Evolutionary conservation across 441 rosid genomes (phyloP).

Genomic region (Dalechampia spathulata): DNA sequence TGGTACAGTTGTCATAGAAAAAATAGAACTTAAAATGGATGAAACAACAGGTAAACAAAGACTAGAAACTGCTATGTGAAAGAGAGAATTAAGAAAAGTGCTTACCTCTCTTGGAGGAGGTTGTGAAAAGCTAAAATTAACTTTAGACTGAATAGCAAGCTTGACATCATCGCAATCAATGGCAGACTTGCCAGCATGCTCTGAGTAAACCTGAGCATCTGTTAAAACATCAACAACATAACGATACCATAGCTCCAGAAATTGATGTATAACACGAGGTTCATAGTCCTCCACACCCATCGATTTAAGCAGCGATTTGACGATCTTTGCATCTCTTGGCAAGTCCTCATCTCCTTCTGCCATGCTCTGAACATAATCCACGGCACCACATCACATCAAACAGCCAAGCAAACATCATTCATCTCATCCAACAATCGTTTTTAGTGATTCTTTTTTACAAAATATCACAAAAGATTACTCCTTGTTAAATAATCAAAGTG

Average conservation of each 20-base stretch:
- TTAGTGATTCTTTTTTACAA: too few species aligned
- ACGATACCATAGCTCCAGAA: constrained; percentile 85
- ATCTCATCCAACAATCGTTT: too few species aligned
- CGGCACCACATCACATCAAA: too few species aligned
- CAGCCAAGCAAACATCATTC: too few species aligned
- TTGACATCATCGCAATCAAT: constrained; percentile 82
- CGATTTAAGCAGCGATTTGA: constrained; percentile 72
- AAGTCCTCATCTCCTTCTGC: constrained; percentile 70
- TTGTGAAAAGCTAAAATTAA: constrained; percentile 81
- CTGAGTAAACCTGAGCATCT: constrained; percentile 85
- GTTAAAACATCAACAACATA: constrained; percentile 72
- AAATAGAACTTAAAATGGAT: too few species aligned
- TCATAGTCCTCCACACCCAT: constrained; percentile 96
- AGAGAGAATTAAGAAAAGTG: not conserved
- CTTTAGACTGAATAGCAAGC: constrained; percentile 86
- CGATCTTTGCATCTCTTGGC: constrained; percentile 90
- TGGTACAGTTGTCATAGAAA: too few species aligned
- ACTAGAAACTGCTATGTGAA: too few species aligned
- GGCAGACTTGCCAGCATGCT: constrained; percentile 71
- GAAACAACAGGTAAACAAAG: too few species aligned
- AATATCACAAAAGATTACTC: too few species aligned
- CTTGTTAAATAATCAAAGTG: too few species aligned
- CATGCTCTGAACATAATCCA: constrained; percentile 39
- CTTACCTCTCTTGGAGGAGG: constrained; percentile 90
- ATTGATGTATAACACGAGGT: constrained; percentile 78